These are phyloP conservation scores for Clarireedia paspali DNA, from an alignment of 2,329 filamentous ascomycete genomes.

Conservation along the genomic window DNA sequence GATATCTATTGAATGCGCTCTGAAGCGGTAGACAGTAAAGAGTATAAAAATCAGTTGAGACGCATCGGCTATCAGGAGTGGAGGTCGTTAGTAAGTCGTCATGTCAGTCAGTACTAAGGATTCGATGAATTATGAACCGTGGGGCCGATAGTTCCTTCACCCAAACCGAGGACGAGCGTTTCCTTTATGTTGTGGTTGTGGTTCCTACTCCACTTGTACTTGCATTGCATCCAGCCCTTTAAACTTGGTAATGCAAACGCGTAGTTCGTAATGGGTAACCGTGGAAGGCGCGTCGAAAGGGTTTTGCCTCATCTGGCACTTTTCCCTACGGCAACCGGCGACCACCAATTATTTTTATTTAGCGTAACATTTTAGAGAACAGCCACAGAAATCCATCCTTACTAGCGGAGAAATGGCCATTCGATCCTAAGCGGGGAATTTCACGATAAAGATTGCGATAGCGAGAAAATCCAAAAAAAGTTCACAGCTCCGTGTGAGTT, in stretches of 20 bases:
- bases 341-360: neutral
- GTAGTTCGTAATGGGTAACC: neutral
- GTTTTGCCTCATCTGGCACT: neutral
- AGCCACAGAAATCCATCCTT: neutral
- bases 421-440: slow-evolving; percentile 9
- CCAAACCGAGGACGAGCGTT: too few species aligned
- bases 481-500: neutral
- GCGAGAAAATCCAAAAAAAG: slow-evolving; percentile 12
- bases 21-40: neutral
- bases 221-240: neutral
- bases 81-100: too few species aligned
- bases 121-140: too few species aligned
- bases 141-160: too few species aligned
- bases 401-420: neutral
- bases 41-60: neutral
- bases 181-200: too few species aligned
- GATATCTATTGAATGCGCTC: neutral
- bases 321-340: slow-evolving; percentile 12
- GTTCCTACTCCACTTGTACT: too few species aligned
- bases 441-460: slow-evolving; percentile 22
- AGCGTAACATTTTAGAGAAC: neutral
- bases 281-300: slow-evolving; percentile 7
- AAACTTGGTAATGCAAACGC: neutral
- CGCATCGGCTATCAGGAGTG: too few species aligned
- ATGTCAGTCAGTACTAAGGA: too few species aligned